Evolutionary conservation across 331 rosid species (phyloP), one percentile per base, ranked within the genome.

Genomic region (Cydonia oblonga): DNA sequence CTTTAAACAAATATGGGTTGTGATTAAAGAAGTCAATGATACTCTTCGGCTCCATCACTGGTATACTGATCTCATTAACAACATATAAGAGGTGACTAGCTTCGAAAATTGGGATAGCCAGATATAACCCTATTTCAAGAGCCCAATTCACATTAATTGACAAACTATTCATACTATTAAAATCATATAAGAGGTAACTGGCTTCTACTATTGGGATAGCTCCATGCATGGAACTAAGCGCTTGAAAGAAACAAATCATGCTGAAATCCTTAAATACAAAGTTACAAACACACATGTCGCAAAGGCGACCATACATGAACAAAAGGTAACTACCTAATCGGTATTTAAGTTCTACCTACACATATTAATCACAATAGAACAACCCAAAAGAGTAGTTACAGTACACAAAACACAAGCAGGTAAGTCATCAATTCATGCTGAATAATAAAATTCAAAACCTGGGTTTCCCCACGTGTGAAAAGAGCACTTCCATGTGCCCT

Each of bases 401-500:
- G n/a, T 25, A 59, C 28, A 59, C 28, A 38, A 30, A 53, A 57
- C 25, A 40, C 12, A 69, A 46, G 65, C 57, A 59, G 53, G 44
- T 15, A 24, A 46, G 22, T 26, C 19, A 69, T 33, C 68, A 15
- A 74, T 5, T 26, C 46, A 69, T n/a, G 79, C 46, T 64, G 46
- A 64, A 32, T 5, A 11, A n/a, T 32, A 59, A 61, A 59, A 57
- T 57, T 23, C 38, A 5, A 4, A 60, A 93, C 97, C 98, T 93
- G 97, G 66, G 98, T 91, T 80, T 93, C 98, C 23, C 98, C 98
- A 71, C 98, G 90, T 13, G 98, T 93, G 74, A 93, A 93, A 80
- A 91, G 96, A 32, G 98, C 79, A 84, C 98, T 89, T 75, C 98
- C 98, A 80, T 93, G 98, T 56, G 97, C 97, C 77, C 98, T 92